These are phyloP conservation scores for Colletotrichum sojae DNA, from an alignment of 2,329 filamentous ascomycete genomes.

Conservation along the genomic window DNA sequence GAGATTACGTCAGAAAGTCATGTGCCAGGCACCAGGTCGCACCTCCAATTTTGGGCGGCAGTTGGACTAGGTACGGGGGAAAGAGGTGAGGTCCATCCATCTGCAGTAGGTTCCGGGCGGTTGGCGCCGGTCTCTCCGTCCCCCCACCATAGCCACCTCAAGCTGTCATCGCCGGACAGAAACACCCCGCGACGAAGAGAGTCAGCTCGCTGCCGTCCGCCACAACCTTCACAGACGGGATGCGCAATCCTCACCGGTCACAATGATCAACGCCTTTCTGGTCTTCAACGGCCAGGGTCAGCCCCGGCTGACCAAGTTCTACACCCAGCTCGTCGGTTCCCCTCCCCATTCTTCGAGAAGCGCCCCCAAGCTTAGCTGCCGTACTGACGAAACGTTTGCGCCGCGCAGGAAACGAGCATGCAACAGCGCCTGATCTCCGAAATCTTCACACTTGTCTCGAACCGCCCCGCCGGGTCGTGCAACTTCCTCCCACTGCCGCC, in stretches of 20 bases:
- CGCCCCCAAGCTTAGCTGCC: neutral
- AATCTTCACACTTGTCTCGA: conserved; percentile 95
- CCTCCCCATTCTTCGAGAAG: neutral
- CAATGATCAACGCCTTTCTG: conserved; percentile 98
- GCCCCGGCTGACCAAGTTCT: conserved; percentile 97
- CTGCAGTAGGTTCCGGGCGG: neutral
- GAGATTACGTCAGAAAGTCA: conserved; percentile 41
- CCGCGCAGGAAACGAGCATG: conserved; percentile 88
- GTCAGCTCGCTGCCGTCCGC: neutral
- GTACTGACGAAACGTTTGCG: neutral
- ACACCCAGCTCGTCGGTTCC: conserved; percentile 86
- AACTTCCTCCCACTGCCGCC: conserved; percentile 92
- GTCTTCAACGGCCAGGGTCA: conserved; percentile 99
- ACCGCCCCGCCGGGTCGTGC: conserved; percentile 91
- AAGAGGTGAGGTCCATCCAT: no score
- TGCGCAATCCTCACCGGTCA: conserved; percentile 46
- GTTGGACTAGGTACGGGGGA: neutral
- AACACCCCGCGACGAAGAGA: neutral
- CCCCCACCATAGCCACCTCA: conserved; percentile 29
- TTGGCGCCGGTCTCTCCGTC: neutral
- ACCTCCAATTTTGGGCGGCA: conserved; percentile 21
- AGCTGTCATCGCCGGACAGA: conserved; percentile 4
- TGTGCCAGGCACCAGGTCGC: conserved; percentile 28
- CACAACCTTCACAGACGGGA: conserved; percentile 23
- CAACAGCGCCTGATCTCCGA: conserved; percentile 97